A percentile compares a stretch with the other conserved stretches of the same genome.
Evolutionary conservation across 306 rosid genomes (phyloP).

Genomic region (Morella rubra): DNA sequence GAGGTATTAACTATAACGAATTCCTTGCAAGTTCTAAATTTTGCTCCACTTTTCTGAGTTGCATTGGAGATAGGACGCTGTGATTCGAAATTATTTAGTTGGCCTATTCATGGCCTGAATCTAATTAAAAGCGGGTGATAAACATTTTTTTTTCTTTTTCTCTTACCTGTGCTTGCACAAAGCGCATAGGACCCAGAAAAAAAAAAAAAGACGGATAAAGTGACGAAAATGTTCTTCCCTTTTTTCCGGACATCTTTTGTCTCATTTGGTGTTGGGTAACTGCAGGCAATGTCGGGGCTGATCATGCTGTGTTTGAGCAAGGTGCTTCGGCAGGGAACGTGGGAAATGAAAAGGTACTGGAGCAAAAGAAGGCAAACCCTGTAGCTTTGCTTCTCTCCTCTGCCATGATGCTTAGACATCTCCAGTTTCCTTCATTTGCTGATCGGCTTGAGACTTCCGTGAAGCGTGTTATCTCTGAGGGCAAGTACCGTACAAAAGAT

Average conservation of each 20-base stretch:
- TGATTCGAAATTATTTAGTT: background rate
- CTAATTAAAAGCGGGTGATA: background rate
- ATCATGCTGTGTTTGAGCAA: slow-evolving; percentile 85
- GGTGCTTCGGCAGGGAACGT: slow-evolving; percentile 86
- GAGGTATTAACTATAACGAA: slow-evolving; percentile 44
- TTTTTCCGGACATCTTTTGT: background rate
- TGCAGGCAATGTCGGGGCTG: slow-evolving; percentile 76
- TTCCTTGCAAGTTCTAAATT: background rate
- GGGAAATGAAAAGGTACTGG: slow-evolving; percentile 58
- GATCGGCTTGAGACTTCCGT: slow-evolving; percentile 82
- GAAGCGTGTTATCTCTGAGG: slow-evolving; percentile 56
- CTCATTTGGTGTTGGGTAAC: background rate
- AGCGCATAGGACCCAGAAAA: background rate
- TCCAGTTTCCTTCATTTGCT: slow-evolving; percentile 82
- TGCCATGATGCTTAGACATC: slow-evolving; percentile 90
- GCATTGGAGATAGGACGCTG: background rate
- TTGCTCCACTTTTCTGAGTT: background rate
- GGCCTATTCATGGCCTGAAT: background rate
- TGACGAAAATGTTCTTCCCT: background rate
- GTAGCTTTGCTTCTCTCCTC: slow-evolving; percentile 81
- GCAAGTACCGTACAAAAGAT: slow-evolving; percentile 62
- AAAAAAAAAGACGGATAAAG: background rate
- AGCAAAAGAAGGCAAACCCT: slow-evolving; percentile 69
- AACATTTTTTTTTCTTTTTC: background rate
- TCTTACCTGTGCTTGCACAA: background rate